Conservation (phyloP, 257 asterid species). For the Capsicum rhomboideum region DNA sequence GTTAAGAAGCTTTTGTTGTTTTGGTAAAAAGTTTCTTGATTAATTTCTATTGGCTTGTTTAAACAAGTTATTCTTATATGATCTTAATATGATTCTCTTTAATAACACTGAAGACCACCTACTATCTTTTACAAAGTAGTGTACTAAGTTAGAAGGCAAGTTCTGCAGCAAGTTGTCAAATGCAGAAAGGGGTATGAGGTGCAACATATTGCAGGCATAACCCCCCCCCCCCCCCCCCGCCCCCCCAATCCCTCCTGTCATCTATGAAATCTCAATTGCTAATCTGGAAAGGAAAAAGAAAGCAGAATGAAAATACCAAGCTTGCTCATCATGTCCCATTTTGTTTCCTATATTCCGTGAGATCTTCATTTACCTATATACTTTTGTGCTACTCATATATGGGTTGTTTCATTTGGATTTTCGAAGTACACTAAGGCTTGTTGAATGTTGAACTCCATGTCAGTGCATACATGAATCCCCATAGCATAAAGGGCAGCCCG, state of each 20-base stretch:
- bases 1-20: background rate
- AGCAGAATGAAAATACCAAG: background rate
- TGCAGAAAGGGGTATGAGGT: too few species aligned
- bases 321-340: background rate
- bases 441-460: background rate
- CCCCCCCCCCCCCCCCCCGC: background rate
- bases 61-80: background rate
- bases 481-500: too few species aligned
- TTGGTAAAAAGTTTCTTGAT: background rate
- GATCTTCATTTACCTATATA: background rate
- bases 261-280: background rate
- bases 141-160: background rate
- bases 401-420: background rate
- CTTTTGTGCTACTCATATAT: background rate
- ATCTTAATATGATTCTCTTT: background rate
- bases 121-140: background rate
- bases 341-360: background rate
- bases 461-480: background rate
- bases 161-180: too few species aligned
- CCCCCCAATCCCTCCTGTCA: too few species aligned
- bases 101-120: background rate
- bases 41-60: background rate
- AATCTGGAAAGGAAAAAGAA: background rate
- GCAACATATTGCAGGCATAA: too few species aligned
- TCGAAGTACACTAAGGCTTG: background rate